Conservation (phyloP, 768 basidiomycete genomes). For the Suillus ampliporus region DNA sequence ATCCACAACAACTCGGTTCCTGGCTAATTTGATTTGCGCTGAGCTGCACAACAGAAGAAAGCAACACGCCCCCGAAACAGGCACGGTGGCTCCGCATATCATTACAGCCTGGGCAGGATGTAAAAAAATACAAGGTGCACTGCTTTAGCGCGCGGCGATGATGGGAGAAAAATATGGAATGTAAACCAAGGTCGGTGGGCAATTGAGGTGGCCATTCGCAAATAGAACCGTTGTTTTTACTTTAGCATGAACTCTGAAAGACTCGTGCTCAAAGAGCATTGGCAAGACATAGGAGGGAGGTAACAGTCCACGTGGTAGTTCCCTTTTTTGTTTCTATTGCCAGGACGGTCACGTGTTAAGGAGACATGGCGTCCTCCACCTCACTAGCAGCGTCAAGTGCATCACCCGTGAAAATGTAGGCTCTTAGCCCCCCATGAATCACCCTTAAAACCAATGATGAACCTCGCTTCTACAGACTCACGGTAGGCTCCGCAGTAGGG, state of each 20-base stretch:
- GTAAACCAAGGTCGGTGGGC: neutral
- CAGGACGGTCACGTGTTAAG: slow-evolving; percentile 14
- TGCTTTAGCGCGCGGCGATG: neutral
- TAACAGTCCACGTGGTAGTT: neutral
- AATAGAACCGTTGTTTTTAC: neutral
- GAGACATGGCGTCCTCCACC: slow-evolving; percentile 31
- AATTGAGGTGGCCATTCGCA: neutral
- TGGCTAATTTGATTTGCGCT: too few species aligned
- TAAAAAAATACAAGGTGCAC: slow-evolving; percentile 1
- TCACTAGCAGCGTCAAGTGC: slow-evolving; percentile 13
- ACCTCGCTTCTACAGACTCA: slow-evolving; percentile 49
- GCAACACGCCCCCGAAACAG: neutral
- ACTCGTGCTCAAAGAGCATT: neutral
- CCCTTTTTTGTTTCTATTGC: neutral
- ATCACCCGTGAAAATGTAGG: slow-evolving; percentile 39
- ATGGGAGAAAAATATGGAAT: too few species aligned
- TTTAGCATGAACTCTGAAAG: neutral
- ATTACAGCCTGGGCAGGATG: neutral
- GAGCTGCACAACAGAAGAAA: neutral
- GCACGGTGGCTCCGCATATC: neutral
- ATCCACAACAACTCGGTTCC: neutral
- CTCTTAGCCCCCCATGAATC: neutral
- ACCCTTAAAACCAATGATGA: slow-evolving; percentile 13
- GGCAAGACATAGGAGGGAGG: neutral
- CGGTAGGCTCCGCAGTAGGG: slow-evolving; percentile 82